phyloP scores from a whole-genome alignment of 306 rosid genomes.

The Begonia masoniana region DNA sequence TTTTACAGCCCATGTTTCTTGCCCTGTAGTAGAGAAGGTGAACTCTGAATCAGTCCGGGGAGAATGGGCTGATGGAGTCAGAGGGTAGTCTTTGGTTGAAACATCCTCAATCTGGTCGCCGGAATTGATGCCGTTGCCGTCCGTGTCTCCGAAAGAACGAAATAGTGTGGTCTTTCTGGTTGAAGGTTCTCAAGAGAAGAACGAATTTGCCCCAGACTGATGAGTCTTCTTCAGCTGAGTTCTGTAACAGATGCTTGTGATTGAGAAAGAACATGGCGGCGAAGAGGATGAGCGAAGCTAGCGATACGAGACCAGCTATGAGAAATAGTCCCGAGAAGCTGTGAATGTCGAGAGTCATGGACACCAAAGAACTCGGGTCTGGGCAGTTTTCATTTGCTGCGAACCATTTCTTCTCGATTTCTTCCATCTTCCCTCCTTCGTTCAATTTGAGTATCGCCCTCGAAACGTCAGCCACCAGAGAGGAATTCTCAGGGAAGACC shows the following conservation, averaged over 20 bases:
- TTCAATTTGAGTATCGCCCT: slow-evolving; percentile 45
- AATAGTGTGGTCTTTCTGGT: slow-evolving; percentile 17
- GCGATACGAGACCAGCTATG: slow-evolving; percentile 28
- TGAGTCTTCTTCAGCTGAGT: neutral
- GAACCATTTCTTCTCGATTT: slow-evolving; percentile 48
- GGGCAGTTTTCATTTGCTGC: slow-evolving; percentile 9
- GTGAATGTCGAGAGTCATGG: slow-evolving; percentile 35
- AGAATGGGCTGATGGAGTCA: neutral
- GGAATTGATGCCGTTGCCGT: neutral
- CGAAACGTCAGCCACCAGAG: slow-evolving; percentile 45
- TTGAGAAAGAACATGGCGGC: slow-evolving; percentile 18
- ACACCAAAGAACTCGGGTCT: slow-evolving; percentile 14
- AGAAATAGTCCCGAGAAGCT: slow-evolving; percentile 61
- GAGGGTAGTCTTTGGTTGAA: neutral
- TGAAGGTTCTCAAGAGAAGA: slow-evolving; percentile 9
- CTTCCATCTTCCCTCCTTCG: slow-evolving; percentile 43
- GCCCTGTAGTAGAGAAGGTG: neutral
- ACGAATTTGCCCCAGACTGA: slow-evolving; percentile 27
- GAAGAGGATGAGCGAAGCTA: slow-evolving; percentile 21
- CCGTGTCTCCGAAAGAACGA: slow-evolving; percentile 6
- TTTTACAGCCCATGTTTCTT: neutral
- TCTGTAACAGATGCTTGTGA: slow-evolving; percentile 19
- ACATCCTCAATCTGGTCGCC: too few species aligned
- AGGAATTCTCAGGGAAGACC: slow-evolving; percentile 37
- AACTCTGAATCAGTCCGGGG: neutral